phyloP scores from a whole-genome alignment of 192 early-diverging fungal genomes.

The Podochytrium sp. region DNA sequence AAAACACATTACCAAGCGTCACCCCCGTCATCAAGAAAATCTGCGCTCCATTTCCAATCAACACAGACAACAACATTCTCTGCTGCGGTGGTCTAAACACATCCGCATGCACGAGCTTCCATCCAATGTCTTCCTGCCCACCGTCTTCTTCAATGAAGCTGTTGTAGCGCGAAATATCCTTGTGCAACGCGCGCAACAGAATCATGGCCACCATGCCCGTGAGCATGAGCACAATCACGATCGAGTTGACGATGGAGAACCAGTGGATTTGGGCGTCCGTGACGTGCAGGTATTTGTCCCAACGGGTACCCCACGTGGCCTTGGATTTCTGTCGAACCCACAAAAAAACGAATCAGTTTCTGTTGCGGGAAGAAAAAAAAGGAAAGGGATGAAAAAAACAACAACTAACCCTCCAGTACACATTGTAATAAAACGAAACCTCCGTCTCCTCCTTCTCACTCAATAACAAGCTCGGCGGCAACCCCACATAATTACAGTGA shows the following conservation, averaged over 20 bases:
- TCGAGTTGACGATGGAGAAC: constrained; percentile 67
- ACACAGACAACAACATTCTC: constrained; percentile 55
- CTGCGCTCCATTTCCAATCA: constrained; percentile 64
- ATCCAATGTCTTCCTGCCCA: constrained; percentile 66
- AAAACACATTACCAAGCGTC: constrained; percentile 48
- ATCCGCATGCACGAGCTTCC: constrained; percentile 70
- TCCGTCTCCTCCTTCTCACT: constrained; percentile 31
- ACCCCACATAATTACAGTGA: constrained; percentile 24
- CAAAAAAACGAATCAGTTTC: no score
- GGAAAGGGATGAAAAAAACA: no score
- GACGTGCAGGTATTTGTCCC: constrained; percentile 63
- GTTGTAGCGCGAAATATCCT: constrained; percentile 66
- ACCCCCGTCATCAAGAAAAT: constrained; percentile 53
- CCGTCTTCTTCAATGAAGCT: constrained; percentile 54
- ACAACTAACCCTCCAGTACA: constrained; percentile 49
- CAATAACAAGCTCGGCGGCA: constrained; percentile 23
- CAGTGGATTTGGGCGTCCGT: constrained; percentile 61
- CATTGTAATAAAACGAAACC: constrained; percentile 54
- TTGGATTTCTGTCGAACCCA: constrained; percentile 30
- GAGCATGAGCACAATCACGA: constrained; percentile 61
- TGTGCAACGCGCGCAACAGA: constrained; percentile 59
- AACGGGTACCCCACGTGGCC: constrained; percentile 58
- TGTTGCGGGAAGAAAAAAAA: no score
- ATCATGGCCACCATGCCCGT: constrained; percentile 65
- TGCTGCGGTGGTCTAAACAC: constrained; percentile 61